Conservation (phyloP, 2,329 filamentous ascomycete genomes). For the Calycina herbarum region DNA sequence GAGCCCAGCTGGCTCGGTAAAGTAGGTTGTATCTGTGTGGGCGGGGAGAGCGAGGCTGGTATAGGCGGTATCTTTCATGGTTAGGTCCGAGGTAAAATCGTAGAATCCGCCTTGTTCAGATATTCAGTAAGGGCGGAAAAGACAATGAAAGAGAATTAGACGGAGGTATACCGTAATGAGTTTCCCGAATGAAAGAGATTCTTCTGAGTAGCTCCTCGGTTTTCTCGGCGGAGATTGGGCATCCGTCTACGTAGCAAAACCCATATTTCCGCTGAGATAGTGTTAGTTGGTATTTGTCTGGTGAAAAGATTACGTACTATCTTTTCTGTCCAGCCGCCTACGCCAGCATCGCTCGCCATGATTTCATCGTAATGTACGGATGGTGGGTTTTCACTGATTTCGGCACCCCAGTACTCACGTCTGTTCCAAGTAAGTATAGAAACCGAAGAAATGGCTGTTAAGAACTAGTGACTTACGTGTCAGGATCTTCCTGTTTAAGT, state of each 20-base stretch:
- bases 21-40: conserved; percentile 96
- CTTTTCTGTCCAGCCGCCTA: conserved; percentile 62
- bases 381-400: conserved; percentile 50
- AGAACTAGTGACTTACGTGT: neutral
- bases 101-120: conserved; percentile 60
- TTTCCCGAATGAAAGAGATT: conserved; percentile 84
- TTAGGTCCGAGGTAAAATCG: conserved; percentile 88
- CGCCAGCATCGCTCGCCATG: conserved; percentile 54
- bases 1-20: conserved; percentile 85
- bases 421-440: conserved; percentile 28
- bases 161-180: conserved; percentile 72
- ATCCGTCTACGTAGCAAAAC: conserved; percentile 73
- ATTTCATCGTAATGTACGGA: conserved; percentile 60
- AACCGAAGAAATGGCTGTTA: conserved; percentile 24
- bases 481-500: conserved; percentile 34
- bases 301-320: conserved; percentile 52
- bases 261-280: conserved; percentile 63
- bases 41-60: conserved; percentile 79
- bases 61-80: conserved; percentile 88
- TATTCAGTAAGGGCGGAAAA: conserved; percentile 12
- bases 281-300: conserved; percentile 14
- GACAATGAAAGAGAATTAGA: neutral
- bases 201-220: conserved; percentile 75
- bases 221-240: conserved; percentile 66
- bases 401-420: conserved; percentile 41